Evolutionary conservation across 1,284 basidiomycete species (phyloP).

Genomic region (Rhodotorula sp.): DNA sequence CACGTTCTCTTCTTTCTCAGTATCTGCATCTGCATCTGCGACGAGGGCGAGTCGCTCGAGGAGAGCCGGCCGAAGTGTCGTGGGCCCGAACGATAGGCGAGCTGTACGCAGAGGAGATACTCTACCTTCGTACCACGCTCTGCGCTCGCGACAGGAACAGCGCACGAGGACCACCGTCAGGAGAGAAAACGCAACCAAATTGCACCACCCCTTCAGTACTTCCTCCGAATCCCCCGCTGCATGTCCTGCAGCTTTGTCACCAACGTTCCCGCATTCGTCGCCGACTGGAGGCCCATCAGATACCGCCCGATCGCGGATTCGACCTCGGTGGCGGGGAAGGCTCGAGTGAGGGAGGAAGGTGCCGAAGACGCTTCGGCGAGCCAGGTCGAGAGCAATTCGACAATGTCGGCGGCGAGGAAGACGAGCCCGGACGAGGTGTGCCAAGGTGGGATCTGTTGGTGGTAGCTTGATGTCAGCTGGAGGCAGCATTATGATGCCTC

Average conservation of each 20-base stretch:
- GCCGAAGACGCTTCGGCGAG: conserved; percentile 60
- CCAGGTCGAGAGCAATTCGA: conserved; percentile 71
- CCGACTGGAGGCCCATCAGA: conserved; percentile 31
- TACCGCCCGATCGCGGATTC: conserved; percentile 37
- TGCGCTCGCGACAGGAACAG: too few relatives aligned
- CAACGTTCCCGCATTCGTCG: conserved; percentile 12
- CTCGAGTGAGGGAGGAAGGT: conserved; percentile 13
- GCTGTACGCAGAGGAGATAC: too few relatives aligned
- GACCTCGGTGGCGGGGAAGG: conserved; percentile 40
- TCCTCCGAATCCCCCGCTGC: conserved; percentile 31
- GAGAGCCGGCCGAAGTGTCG: too few relatives aligned
- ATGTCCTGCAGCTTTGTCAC: conserved; percentile 33
- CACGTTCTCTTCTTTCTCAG: too few relatives aligned
- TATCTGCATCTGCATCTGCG: too few relatives aligned
- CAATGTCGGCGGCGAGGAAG: conserved; percentile 72
- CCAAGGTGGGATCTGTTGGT: conserved; percentile 70
- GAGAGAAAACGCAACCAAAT: too few relatives aligned
- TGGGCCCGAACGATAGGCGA: too few relatives aligned
- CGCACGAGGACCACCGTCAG: too few relatives aligned
- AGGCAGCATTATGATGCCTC: not conserved
- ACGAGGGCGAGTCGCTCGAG: too few relatives aligned
- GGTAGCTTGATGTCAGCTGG: too few relatives aligned
- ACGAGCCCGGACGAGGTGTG: conserved; percentile 73
- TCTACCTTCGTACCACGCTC: too few relatives aligned
- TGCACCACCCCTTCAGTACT: conserved; percentile 15